These are phyloP conservation scores for Pythium phragmitis DNA, from an alignment of 352 stramenopile species.

Conservation along the genomic window DNA sequence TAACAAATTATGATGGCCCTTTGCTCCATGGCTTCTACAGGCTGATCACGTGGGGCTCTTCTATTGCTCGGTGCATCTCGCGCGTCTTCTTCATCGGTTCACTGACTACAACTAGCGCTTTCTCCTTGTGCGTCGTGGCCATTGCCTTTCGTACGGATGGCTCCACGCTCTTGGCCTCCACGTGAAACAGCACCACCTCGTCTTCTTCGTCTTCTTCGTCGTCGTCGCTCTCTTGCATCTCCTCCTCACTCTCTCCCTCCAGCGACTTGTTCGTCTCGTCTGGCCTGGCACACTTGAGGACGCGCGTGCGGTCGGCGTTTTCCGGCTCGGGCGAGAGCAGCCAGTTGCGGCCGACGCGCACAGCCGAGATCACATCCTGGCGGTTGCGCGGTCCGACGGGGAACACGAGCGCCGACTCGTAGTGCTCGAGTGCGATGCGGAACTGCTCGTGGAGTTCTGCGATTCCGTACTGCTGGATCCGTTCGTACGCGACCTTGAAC, in stretches of 20 bases:
- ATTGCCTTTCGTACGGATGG: not conserved
- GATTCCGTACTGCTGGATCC: slow-evolving; percentile 38
- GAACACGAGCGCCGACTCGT: slow-evolving; percentile 51
- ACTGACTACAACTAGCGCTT: not conserved
- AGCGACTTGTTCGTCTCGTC: not conserved
- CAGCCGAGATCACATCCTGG: slow-evolving; percentile 16
- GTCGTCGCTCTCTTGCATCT: slow-evolving; percentile 5
- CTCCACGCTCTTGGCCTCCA: not conserved
- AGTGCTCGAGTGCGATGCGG: slow-evolving; percentile 54
- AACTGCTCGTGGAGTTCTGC: slow-evolving; percentile 51
- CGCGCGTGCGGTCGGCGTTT: slow-evolving; percentile 20
- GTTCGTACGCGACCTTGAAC: slow-evolving; percentile 44
- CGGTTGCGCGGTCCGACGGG: slow-evolving; percentile 17
- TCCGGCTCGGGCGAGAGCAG: slow-evolving; percentile 25
- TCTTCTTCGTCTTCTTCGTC: slow-evolving; percentile 10
- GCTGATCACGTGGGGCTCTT: slow-evolving; percentile 8
- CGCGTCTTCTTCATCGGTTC: not conserved
- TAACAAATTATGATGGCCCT: slow-evolving; percentile 20
- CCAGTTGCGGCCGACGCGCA: slow-evolving; percentile 30
- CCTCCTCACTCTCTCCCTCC: slow-evolving; percentile 4
- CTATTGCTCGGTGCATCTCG: not conserved
- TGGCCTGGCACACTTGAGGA: slow-evolving; percentile 13
- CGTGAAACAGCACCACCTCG: slow-evolving; percentile 20
- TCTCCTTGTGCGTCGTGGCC: not conserved
- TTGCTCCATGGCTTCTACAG: not conserved